phyloP scores from a whole-genome alignment of 805 yeast genomes.

The Pichia gijzeniarum region DNA sequence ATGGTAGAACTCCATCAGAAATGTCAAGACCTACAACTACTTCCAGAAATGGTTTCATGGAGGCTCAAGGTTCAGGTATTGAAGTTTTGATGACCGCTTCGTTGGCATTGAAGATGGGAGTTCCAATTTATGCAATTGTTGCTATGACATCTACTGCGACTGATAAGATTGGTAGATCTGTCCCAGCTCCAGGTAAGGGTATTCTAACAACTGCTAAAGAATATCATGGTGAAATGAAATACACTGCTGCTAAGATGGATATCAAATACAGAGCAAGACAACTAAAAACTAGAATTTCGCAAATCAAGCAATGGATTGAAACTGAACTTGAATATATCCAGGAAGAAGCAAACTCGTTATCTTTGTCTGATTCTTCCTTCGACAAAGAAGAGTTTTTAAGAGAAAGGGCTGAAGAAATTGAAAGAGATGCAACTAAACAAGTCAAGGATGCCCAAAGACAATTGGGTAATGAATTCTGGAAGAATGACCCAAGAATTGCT shows the following conservation, averaged over 20 bases:
- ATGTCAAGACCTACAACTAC: conserved; percentile 99
- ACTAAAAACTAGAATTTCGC: conserved; percentile 67
- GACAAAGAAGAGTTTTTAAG: conserved; percentile 50
- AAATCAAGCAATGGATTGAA: conserved; percentile 81
- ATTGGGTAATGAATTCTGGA: conserved; percentile 95
- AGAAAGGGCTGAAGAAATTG: conserved; percentile 84
- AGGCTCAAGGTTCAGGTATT: conserved; percentile 98
- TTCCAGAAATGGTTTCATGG: conserved; percentile 97
- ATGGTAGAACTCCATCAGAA: conserved; percentile 96
- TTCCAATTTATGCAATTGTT: conserved; percentile 93
- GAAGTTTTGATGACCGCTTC: conserved; percentile 95
- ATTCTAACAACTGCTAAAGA: conserved; percentile 96
- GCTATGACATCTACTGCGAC: conserved; percentile 96
- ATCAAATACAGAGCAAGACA: conserved; percentile 93
- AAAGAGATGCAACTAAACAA: conserved; percentile 80
- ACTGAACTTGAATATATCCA: conserved; percentile 64
- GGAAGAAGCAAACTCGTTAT: conserved; percentile 58
- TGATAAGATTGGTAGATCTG: conserved; percentile 97
- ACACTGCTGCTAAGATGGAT: conserved; percentile 74
- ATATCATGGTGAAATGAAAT: conserved; percentile 72
- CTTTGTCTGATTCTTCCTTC: conserved; percentile 42
- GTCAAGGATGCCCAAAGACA: conserved; percentile 81
- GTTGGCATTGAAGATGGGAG: conserved; percentile 95
- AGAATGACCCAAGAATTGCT: conserved; percentile 86
- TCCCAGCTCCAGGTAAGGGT: conserved; percentile 99